Evolutionary conservation across 2,329 filamentous ascomycete species (phyloP), one percentile per base, ranked within the genome.

Genomic region (Cladobotryum mycophilum): DNA sequence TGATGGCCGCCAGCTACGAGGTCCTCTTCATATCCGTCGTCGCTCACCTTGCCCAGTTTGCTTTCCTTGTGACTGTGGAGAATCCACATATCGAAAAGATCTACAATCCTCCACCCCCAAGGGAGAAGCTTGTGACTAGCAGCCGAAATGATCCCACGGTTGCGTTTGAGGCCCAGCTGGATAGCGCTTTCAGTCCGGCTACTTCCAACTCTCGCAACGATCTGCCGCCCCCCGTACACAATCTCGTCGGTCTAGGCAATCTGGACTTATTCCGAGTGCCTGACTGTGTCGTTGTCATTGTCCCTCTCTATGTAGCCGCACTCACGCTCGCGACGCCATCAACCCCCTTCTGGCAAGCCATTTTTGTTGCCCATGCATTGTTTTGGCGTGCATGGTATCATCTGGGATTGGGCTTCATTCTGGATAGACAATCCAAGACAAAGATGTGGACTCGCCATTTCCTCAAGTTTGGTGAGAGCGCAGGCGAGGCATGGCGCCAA

Each of bases 391-490:
- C 96, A 13, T 97, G 93, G 92, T 96, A 93, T 66, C 88, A 88
- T 11, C 70, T 93, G 49, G 93, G 93, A 20, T 80, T 99, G 22
- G 93, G 92, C 41, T 79, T 88, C 60, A 84, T 97, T 53, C 79
- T 99, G 44, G 84, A 89, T 60, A 79, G 81, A 49, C 93, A 99
- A 68, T 96, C 92, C 17, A 85, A 86, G 62, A 82, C 85, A 69
- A 97, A 97, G 73, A 84, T 87, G 68, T 97, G 93, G 89, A 97
- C 92, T 14, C 84, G 93, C 22, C 93, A 99, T 72, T 99, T 97
- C 65, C 81, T 99, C 70, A 99, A 99, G 68, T 96, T 86, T 62
- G 93, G 93, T 55, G 93, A 97, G 67, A 90, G 81, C 54, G 85
- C 85, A 3, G 85, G 86, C 54, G 93, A 97, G 69, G 92, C 92